Evolutionary conservation across 2,329 filamentous ascomycete genomes (phyloP), one percentile per base, ranked within the genome.

Genomic region (Fusarium anthophilum): DNA sequence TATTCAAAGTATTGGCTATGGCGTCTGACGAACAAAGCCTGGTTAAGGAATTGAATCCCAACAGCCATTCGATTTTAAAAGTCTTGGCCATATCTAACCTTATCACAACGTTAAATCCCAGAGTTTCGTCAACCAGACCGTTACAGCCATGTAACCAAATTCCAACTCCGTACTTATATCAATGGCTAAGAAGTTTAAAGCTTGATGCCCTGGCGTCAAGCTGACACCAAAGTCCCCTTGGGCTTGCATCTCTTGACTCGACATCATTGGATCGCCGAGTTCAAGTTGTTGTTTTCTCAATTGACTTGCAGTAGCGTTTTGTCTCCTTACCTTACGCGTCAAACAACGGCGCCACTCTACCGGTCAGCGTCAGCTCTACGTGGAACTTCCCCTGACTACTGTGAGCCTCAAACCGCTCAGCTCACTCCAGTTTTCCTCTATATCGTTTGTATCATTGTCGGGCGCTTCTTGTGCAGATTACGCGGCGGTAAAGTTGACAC

Each of bases 391-490:
- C 72, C 72, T 73, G 57, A 75, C 58, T 73, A 59, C 47, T 63
- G 26, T 38, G 58, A 57, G 69, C 68, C 68, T 75, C 68, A 64
- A 68, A 58, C 59, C 57, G 32, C 39, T 72, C 72, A 63, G 67
- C 71, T 73, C 39, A 45, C 63, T 66, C 69, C 51, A 72, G 30
- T 74, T 69, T 69, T 66, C 51, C 56, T 64, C 45, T 41, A 32
- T 26, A 39, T 37, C n/a, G 13, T 35, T 51, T 54, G 37, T 20
- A 22, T 17, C 15, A 58, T 53, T 35, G 11, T 45, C 24, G 55
- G 45, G 47, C 28, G 50, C 38, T 59, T 45, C 30, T 57, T 32
- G 17, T 44, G 26, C 8, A 30, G 14, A 39, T 37, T 68, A 68
- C 38, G 51, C 54, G 47, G 51, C 60, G 45, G 38, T 45, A 51